Evolutionary conservation across 1,284 basidiomycete genomes (phyloP), one percentile per base, ranked within the genome.

Genomic region (Ceratobasidium theobromae): DNA sequence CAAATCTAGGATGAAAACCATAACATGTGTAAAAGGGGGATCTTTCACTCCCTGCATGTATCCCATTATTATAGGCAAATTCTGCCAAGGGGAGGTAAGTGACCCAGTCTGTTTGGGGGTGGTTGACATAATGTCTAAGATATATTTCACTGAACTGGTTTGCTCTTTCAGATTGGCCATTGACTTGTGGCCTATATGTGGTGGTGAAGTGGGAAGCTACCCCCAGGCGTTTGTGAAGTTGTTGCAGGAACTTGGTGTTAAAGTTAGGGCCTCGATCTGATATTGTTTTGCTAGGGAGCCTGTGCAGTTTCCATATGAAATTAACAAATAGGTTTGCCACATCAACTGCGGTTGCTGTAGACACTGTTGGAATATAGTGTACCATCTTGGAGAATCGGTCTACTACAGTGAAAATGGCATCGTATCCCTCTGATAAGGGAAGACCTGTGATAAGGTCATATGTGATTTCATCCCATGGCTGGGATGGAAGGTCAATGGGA

Each of bases 371-470:
- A 18, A 75, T 73, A 52, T 77, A 75, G 51, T 72, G 60, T 0
- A 72, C 70, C 65, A 66, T 54, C 68, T 78, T 78, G 27, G 75
- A 74, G 21, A 77, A 68, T 0, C 75, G 67, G 68, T 75, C 72
- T 5, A 77, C 74, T 0, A 77, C 58, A 1, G 77, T 75, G 3
- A 77, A 67, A 53, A 78, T 75, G 8, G 71, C 53, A 64, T 77
- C 71, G 68, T 64, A 75, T 1, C 71, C 72, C 0, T 68, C 43
- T 0, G 72, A 74, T 1, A 14, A 12, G 1, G 76, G 77, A 0
- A 78, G 70, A n/a, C 71, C 68, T 14, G 69, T 71, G 38, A 79
- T 76, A 51, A 72, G 66, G 64, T 79, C 77, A 72, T 77, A 74
- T 0, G 74, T 74, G 23, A 78, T 70, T 0, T 69, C 69, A 3